These are phyloP conservation scores for Boletus eberwhitei DNA, from an alignment of 768 basidiomycete species.

Conservation along the genomic window DNA sequence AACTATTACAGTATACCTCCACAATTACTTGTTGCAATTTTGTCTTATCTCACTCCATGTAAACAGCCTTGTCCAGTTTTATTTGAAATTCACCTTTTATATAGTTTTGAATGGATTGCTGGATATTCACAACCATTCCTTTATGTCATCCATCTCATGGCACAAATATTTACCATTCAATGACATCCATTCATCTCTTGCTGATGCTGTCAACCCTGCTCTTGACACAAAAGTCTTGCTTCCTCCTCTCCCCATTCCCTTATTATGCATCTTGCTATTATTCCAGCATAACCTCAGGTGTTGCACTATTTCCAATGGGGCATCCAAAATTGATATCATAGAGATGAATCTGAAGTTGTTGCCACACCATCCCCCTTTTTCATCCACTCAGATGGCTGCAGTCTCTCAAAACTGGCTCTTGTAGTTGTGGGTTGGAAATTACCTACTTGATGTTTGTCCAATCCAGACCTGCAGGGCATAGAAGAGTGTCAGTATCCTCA, in stretches of 20 bases:
- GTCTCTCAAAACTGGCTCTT: background rate
- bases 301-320: background rate
- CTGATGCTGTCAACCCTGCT: constrained; percentile 22
- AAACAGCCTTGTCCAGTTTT: constrained; percentile 27
- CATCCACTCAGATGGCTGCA: constrained; percentile 1
- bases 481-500: too few species aligned
- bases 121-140: constrained; percentile 43
- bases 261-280: constrained; percentile 17
- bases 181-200: constrained; percentile 16
- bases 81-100: constrained; percentile 34
- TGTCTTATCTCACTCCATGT: constrained; percentile 30
- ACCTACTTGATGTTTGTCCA: too few species aligned
- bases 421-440: too few species aligned
- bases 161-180: constrained; percentile 4
- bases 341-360: background rate
- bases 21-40: constrained; percentile 44
- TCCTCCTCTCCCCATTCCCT: constrained; percentile 14
- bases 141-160: constrained; percentile 14
- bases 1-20: constrained; percentile 44
- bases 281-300: constrained; percentile 19
- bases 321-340: background rate
- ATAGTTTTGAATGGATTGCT: constrained; percentile 31
- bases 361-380: background rate
- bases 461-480: too few species aligned
- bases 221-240: constrained; percentile 17